phyloP scores from a whole-genome alignment of 345 rosid species.

The Citrus maxima region DNA sequence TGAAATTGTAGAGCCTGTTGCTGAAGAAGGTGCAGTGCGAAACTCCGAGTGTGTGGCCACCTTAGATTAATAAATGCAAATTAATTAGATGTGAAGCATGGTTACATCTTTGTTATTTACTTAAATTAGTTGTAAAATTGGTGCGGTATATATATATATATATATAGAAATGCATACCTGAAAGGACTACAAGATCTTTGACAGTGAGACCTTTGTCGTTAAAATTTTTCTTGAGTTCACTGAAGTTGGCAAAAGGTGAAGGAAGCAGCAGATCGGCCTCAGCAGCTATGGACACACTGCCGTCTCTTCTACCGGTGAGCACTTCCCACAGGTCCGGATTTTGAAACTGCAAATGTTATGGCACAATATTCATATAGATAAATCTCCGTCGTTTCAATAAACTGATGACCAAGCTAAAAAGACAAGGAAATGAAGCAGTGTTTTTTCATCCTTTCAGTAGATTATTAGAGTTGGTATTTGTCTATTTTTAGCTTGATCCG shows the following conservation, averaged over 20 bases:
- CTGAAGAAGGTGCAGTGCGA: constrained; percentile 52
- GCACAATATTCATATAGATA: neutral
- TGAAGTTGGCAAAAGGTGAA: constrained; percentile 51
- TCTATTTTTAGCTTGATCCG: too few species aligned
- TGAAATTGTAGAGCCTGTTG: constrained; percentile 68
- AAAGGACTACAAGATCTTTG: constrained; percentile 67
- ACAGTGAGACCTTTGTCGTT: constrained; percentile 41
- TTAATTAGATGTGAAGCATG: neutral
- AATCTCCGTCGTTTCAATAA: neutral
- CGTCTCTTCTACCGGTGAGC: constrained; percentile 75
- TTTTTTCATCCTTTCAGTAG: too few species aligned
- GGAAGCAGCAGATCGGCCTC: constrained; percentile 51
- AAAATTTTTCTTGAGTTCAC: constrained; percentile 38
- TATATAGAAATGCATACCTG: constrained; percentile 31
- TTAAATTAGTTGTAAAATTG: neutral
- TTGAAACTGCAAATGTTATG: constrained; percentile 30
- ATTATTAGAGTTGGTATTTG: too few species aligned
- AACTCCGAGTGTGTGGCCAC: constrained; percentile 62
- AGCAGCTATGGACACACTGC: constrained; percentile 37
- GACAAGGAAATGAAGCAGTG: too few species aligned
- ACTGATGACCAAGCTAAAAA: neutral
- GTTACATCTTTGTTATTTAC: neutral
- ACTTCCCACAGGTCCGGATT: constrained; percentile 53
- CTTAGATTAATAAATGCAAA: constrained; percentile 25
- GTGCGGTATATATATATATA: neutral